phyloP scores from a whole-genome alignment of 768 basidiomycete species.

The Leccinum fibrillosum region DNA sequence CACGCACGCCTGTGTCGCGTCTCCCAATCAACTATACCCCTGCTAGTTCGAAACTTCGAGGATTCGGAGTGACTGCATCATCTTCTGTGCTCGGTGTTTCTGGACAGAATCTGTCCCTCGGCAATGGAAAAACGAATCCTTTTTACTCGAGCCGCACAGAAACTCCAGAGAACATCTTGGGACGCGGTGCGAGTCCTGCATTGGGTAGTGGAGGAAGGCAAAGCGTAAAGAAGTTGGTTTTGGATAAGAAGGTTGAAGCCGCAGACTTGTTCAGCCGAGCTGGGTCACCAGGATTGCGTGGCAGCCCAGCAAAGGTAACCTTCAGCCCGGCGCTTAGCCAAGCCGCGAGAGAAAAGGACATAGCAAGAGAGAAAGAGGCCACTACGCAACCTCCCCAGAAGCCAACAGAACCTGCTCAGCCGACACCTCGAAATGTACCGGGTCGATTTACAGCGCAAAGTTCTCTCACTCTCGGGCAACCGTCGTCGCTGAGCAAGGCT shows the following conservation, averaged over 20 bases:
- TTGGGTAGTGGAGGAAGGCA: conserved; percentile 68
- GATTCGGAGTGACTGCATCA: conserved; percentile 50
- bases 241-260: conserved; percentile 82
- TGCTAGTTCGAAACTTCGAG: conserved; percentile 63
- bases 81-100: conserved; percentile 32
- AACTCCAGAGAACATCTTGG: conserved; percentile 59
- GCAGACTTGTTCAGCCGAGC: conserved; percentile 61
- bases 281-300: conserved; percentile 33
- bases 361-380: conserved; percentile 38
- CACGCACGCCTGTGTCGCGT: conserved; percentile 66
- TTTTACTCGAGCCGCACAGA: conserved; percentile 53
- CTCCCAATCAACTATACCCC: conserved; percentile 64
- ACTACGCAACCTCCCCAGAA: conserved; percentile 18
- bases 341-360: conserved; percentile 73
- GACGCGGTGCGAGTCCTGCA: conserved; percentile 53
- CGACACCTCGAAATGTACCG: conserved; percentile 38
- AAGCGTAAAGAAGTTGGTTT: conserved; percentile 90
- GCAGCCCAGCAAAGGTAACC: conserved; percentile 46
- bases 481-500: conserved; percentile 28
- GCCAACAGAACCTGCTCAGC: conserved; percentile 26
- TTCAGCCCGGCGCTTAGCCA: conserved; percentile 76
- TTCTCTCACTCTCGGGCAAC: conserved; percentile 27
- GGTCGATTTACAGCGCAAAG: conserved; percentile 42
- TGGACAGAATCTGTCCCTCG: conserved; percentile 42
- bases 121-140: conserved; percentile 52